phyloP scores from a whole-genome alignment of 2,329 filamentous ascomycete species.

The Alternaria triticina region DNA sequence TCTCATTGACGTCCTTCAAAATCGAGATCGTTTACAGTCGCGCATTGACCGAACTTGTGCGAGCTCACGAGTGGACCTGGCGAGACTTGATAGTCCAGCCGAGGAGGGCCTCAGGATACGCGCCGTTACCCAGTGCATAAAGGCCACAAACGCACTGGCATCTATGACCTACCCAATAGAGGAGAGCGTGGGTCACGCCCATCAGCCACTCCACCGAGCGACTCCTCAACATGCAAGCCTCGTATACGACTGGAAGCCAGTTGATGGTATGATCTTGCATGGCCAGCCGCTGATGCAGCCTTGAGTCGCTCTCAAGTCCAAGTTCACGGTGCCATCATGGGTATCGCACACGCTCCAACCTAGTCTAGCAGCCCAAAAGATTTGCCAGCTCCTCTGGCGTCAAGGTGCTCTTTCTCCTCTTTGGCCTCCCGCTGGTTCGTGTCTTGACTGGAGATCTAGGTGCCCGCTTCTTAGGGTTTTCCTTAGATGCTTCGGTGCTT shows the following conservation, averaged over 20 bases:
- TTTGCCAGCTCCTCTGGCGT: conserved; percentile 75
- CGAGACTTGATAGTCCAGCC: neutral
- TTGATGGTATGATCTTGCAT: conserved; percentile 13
- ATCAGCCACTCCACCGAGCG: conserved; percentile 9
- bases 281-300: conserved; percentile 12
- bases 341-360: neutral
- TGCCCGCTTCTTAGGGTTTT: conserved; percentile 29
- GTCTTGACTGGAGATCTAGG: conserved; percentile 49
- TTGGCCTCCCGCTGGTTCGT: conserved; percentile 63
- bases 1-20: neutral
- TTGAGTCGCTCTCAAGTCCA: conserved; percentile 13
- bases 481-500: conserved; percentile 28
- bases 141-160: conserved; percentile 14
- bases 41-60: neutral
- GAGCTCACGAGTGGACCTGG: neutral
- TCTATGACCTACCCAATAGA: conserved; percentile 11
- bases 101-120: conserved; percentile 13
- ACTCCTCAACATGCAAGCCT: conserved; percentile 10
- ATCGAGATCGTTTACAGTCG: neutral
- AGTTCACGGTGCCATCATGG: neutral
- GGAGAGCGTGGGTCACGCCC: conserved; percentile 4
- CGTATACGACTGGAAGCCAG: conserved; percentile 2
- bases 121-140: conserved; percentile 16
- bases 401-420: conserved; percentile 74
- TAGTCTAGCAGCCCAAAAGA: conserved; percentile 38